Evolutionary conservation across 345 rosid genomes (phyloP), one percentile per base, ranked within the genome.

Genomic region (Rhodamnia argentea): DNA sequence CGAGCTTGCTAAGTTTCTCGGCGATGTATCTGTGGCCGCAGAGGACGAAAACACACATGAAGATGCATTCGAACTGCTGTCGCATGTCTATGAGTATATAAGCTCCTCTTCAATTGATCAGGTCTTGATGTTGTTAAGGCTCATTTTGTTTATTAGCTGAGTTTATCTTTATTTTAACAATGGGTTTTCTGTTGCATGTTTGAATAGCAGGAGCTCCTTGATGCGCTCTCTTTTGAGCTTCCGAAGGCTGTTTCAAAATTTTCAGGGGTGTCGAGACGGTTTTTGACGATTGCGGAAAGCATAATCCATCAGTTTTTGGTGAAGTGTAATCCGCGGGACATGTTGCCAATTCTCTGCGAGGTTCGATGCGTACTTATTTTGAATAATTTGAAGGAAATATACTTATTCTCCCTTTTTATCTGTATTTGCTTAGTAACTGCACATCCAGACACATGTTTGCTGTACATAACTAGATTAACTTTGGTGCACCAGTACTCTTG

Each of bases 311-410:
- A 83, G 64, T 91, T 95, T 83, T 88, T 92, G 86, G 90, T 84
- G 87, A 89, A 54, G 56, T 93, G 98, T 85, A 94, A 88, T 89
- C 99, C 99, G 2, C 92, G 97, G 44, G 99, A 97, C 88, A 94
- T 97, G 99, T 92, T 93, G 90, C 84, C 95, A 51, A 86, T 97
- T 92, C 92, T 97, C 85, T 97, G 97, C 51, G 99, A 93, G 98
- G 99, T 96, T 86, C 26, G 44, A 51, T 23, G 59, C 85, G 64
- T 32, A 54, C 32, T 22, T 64, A 14, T 47, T 32, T 52, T 20
- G 76, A 24, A 8, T 27, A 40, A 40, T 82, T 24, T 27, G 50
- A 29, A 42, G 84, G 20, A 55, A 42, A 55, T 86, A 1, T 4
- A 37, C 74, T 82, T 85, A 23, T 76, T 13, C 27, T 84, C 60